Conservation (phyloP, 129 eudicot genomes). For the Erigeron canadensis region DNA sequence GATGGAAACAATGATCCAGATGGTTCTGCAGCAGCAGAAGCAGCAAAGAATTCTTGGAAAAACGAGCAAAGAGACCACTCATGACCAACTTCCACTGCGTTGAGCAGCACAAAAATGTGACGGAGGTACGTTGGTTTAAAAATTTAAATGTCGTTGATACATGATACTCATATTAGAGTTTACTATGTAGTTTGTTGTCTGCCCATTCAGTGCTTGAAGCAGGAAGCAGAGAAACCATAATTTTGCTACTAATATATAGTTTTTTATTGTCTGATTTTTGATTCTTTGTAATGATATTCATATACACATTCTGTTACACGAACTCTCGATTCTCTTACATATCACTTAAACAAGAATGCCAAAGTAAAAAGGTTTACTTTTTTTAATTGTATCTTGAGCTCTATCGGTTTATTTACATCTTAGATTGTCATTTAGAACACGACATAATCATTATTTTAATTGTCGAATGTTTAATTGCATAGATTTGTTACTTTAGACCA, state of each 20-base stretch:
- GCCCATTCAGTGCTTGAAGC: constrained; percentile 19
- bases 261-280: constrained; percentile 24
- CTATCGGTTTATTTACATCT: not conserved
- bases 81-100: constrained; percentile 18
- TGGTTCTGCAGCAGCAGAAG: constrained; percentile 52
- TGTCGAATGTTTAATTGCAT: not conserved
- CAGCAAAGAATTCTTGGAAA: constrained; percentile 83
- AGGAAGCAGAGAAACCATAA: constrained; percentile 27
- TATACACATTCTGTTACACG: constrained; percentile 35
- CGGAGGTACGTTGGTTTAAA: constrained; percentile 27
- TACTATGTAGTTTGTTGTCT: constrained; percentile 19
- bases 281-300: constrained; percentile 40
- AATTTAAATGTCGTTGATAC: constrained; percentile 25
- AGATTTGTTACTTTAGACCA: not conserved
- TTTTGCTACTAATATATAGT: constrained; percentile 35
- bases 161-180: constrained; percentile 25
- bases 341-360: constrained; percentile 9
- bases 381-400: constrained; percentile 13
- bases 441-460: not conserved
- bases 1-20: constrained; percentile 37
- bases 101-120: constrained; percentile 25
- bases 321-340: constrained; percentile 11
- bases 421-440: not conserved
- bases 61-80: constrained; percentile 73
- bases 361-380: constrained; percentile 12